Conservation (phyloP, 1,284 basidiomycete species). For the Cryptococcus maquisensis region DNA sequence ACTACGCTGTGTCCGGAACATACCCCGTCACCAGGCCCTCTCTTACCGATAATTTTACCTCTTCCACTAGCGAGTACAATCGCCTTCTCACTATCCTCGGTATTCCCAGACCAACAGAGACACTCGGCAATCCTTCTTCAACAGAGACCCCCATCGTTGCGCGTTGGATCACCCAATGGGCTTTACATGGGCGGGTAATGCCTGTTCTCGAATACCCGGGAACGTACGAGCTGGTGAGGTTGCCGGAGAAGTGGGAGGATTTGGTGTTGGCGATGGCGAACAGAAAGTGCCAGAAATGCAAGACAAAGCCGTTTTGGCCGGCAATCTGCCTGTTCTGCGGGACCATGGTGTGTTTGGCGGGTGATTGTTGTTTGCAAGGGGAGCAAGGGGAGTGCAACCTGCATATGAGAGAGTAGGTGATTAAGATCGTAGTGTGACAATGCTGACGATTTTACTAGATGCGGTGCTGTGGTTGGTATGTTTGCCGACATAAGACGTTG, state of each 20-base stretch:
- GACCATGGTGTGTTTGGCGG: slow-evolving; percentile 80
- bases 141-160: slow-evolving; percentile 51
- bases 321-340: slow-evolving; percentile 93
- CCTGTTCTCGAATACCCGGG: slow-evolving; percentile 76
- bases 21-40: slow-evolving; percentile 57
- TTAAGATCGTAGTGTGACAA: background rate
- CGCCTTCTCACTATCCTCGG: slow-evolving; percentile 70
- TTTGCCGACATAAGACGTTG: slow-evolving; percentile 93
- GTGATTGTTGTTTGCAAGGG: slow-evolving; percentile 82
- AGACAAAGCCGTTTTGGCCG: slow-evolving; percentile 74
- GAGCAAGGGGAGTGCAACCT: slow-evolving; percentile 85
- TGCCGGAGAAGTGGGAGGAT: slow-evolving; percentile 78
- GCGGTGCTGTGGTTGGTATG: slow-evolving; percentile 80
- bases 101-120: slow-evolving; percentile 68
- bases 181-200: slow-evolving; percentile 45
- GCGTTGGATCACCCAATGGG: slow-evolving; percentile 47
- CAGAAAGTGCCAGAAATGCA: slow-evolving; percentile 70
- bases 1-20: slow-evolving; percentile 62
- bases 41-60: slow-evolving; percentile 48
- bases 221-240: slow-evolving; percentile 74
- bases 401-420: slow-evolving; percentile 83
- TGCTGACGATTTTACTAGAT: slow-evolving; percentile 54
- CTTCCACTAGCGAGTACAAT: slow-evolving; percentile 62
- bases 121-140: slow-evolving; percentile 57
- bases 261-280: slow-evolving; percentile 69